These are phyloP conservation scores for Huntiella omanensis DNA, from an alignment of 2,329 filamentous ascomycete species.

Conservation along the genomic window DNA sequence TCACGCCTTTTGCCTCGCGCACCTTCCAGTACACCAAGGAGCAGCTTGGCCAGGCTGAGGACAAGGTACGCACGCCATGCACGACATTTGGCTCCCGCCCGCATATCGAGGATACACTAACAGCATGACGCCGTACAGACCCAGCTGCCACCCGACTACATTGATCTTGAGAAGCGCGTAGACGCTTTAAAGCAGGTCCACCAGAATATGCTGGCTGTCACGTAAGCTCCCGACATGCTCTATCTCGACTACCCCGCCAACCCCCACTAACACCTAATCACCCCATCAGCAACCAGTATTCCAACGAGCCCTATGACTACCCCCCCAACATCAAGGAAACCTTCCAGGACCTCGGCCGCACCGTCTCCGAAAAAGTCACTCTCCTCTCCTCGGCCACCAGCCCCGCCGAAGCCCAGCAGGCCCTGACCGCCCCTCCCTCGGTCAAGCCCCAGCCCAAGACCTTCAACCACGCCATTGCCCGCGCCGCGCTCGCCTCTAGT, in stretches of 20 bases:
- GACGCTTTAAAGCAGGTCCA: slow-evolving; percentile 95
- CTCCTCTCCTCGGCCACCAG: slow-evolving; percentile 74
- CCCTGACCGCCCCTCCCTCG: slow-evolving; percentile 70
- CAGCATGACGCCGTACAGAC: slow-evolving; percentile 36
- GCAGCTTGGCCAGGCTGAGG: slow-evolving; percentile 83
- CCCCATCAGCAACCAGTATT: slow-evolving; percentile 61
- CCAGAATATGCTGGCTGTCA: slow-evolving; percentile 91
- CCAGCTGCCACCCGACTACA: slow-evolving; percentile 89
- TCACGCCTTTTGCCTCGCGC: slow-evolving; percentile 82
- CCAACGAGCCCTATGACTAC: slow-evolving; percentile 79
- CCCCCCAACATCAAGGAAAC: slow-evolving; percentile 96
- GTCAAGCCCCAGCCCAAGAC: slow-evolving; percentile 97
- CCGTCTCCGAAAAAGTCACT: slow-evolving; percentile 83
- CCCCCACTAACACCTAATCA: background rate
- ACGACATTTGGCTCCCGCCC: background rate
- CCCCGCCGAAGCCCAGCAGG: slow-evolving; percentile 83
- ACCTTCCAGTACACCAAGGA: slow-evolving; percentile 98
- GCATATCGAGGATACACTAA: background rate
- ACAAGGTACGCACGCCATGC: slow-evolving; percentile 44
- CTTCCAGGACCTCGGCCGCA: slow-evolving; percentile 88
- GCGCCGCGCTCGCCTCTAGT: slow-evolving; percentile 70
- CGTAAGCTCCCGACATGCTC: slow-evolving; percentile 35
- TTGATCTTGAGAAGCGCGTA: slow-evolving; percentile 95
- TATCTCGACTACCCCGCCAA: background rate
- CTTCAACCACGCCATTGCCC: slow-evolving; percentile 88